These are phyloP conservation scores for Paradendryphiella salina DNA, from an alignment of 2,329 filamentous ascomycete genomes.

Conservation along the genomic window DNA sequence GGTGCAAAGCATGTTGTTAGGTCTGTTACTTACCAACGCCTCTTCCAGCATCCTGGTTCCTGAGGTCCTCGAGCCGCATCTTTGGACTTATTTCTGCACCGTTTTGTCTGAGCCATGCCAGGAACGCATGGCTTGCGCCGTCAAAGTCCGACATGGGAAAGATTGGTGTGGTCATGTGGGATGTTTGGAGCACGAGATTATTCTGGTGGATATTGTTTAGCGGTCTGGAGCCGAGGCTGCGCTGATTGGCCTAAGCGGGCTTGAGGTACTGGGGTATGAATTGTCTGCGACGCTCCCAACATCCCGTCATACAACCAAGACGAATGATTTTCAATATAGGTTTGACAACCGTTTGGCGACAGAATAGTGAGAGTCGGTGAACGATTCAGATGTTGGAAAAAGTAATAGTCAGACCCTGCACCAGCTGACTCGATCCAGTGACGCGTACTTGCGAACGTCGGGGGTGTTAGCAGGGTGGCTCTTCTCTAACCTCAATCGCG, in stretches of 20 bases:
- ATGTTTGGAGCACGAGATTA: conserved; percentile 17
- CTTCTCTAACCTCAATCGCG: too few relatives aligned
- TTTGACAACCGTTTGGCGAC: too few relatives aligned
- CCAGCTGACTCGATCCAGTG: conserved; percentile 4
- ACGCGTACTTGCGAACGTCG: neutral
- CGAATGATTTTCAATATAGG: neutral
- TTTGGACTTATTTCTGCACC: conserved; percentile 61
- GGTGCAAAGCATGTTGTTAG: neutral
- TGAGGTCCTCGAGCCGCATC: conserved; percentile 61
- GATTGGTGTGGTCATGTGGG: conserved; percentile 19
- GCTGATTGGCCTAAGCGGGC: conserved; percentile 25
- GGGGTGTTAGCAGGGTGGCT: too few relatives aligned
- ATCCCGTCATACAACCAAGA: neutral
- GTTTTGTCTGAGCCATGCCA: conserved; percentile 60
- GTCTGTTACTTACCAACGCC: conserved; percentile 62
- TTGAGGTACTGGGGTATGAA: conserved; percentile 4
- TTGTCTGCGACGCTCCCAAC: neutral
- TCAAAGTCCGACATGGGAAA: conserved; percentile 43
- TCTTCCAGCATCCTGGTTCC: conserved; percentile 60
- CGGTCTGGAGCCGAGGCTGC: conserved; percentile 25
- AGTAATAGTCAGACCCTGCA: conserved; percentile 5
- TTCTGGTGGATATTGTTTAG: conserved; percentile 26
- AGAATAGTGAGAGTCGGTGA: neutral
- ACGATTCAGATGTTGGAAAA: neutral
- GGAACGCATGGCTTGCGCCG: conserved; percentile 55